Base-by-base conservation (phyloP, 768 basidiomycete species). In the Clavaria fumosa region DNA sequence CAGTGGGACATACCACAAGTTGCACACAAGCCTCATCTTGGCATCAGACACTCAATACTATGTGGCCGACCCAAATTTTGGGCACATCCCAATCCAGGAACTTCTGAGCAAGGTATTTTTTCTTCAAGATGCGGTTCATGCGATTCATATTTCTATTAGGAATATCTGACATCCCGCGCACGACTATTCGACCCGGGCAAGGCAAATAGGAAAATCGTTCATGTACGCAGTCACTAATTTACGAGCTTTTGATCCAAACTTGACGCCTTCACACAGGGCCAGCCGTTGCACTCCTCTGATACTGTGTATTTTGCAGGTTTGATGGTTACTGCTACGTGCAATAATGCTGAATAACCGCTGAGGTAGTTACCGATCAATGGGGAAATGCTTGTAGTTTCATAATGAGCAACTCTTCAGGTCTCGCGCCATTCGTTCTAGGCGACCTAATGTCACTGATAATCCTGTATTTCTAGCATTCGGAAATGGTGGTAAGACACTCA, bases 231-330 rank as follows among this genome's bases (percentile, higher is more conserved):
- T 54, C 14, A 18, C 37, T 22, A 17, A 18, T 7, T 23, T 37
- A 31, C 6, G 10, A 39, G 10, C 39, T 24, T 15, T 36, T 4
- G 26, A 31, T 31, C 37, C 31, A 14, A 40, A 19, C 40, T 49
- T 36, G 47, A 19, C 45, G 17, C n/a, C 36, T 27, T 21, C n/a
- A n/a, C n/a, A 6, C 43, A 86, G 75, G 90, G 91, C 4, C 73
- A 75, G 43, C 90, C 89, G 1, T 64, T 76, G 19, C 72, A 79
- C 43, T 83, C 83, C 1, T 84, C 85, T 1, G 93, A 99, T 54
- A 96, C 93, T 0, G 88, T 95, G 10, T 95, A 96, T 52, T 91
- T 97, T 51, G 75, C 89, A 5, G 82, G 81, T 72, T 55, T 45
- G 54, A 14, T 31, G 14, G n/a, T n/a, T 23, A 15, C 34, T 21